Evolutionary conservation across 352 stramenopile genomes (phyloP), one percentile per base, ranked within the genome.

Genomic region (Phytophthora citrophthora): DNA sequence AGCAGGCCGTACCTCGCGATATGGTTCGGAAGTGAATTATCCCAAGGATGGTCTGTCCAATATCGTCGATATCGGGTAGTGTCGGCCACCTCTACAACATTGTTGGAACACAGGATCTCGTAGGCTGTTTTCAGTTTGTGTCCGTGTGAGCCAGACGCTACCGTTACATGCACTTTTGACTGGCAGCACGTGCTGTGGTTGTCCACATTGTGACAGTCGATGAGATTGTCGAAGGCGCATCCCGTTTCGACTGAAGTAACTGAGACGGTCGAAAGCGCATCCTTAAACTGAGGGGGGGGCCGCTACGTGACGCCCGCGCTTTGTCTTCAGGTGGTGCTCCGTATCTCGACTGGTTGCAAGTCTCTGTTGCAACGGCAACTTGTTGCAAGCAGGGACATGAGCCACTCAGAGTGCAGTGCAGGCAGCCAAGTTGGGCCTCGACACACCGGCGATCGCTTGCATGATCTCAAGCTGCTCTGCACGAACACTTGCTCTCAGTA

Each of bases 301-400:
- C 8, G 16, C 6, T 18, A 16, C 46, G 27, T n/a, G 29, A 32
- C 29, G 29, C 32, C 48, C 4, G 41, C 41, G 29, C 36, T 52
- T 61, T 54, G 39, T 39, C 63, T 64, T 56, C 56, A 51, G 23
- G 38, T 62, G 46, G 57, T 62, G 60, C 52, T 72, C 64, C 57
- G 64, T 72, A 72, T 72, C 64, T 72, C 52, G 49, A 43, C 13
- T 16, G 18, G 32, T 46, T 43, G 45, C 49, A 64, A 60, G 59
- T 64, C 47, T 68, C 53, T 62, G 60, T 16, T 51, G 47, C 31
- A 72, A 68, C 41, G 26, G 48, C 47, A 65, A 65, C 39, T 59
- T 65, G 57, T 58, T 65, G 58, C 45, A 72, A 72, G 45, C 51
- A 72, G 64, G 52, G 64, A 72, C 64, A 72, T 60, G 64, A 61